phyloP scores from a whole-genome alignment of 768 basidiomycete genomes.

The Dioszegia aurantiaca region DNA sequence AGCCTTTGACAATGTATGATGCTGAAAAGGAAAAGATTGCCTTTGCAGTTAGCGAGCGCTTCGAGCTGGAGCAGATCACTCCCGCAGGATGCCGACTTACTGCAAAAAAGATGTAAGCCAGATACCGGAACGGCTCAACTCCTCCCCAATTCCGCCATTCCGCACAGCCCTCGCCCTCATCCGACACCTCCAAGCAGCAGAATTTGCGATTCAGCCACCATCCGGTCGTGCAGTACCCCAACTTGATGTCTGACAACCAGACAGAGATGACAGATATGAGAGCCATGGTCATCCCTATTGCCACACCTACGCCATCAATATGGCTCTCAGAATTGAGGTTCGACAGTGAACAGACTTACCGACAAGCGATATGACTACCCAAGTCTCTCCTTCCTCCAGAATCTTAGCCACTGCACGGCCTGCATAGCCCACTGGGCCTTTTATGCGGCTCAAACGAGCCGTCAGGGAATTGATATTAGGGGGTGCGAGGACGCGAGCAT shows the following conservation, averaged over 20 bases:
- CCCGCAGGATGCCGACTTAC: constrained; percentile 60
- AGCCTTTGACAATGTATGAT: constrained; percentile 78
- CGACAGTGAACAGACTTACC: constrained; percentile 57
- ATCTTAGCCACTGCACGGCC: constrained; percentile 64
- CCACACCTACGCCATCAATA: too few relatives aligned
- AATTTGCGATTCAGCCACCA: constrained; percentile 99
- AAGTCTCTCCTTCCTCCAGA: constrained; percentile 74
- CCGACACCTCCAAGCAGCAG: constrained; percentile 90
- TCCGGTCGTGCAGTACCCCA: constrained; percentile 90
- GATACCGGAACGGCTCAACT: constrained; percentile 64
- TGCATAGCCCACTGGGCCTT: constrained; percentile 52
- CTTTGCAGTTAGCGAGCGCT: constrained; percentile 55
- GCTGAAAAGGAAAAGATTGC: constrained; percentile 77
- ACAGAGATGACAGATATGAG: constrained; percentile 90
- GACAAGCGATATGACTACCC: constrained; percentile 85
- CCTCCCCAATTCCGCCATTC: constrained; percentile 89
- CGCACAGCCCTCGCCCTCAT: constrained; percentile 74
- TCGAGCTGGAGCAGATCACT: too few relatives aligned
- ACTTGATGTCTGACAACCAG: constrained; percentile 97
- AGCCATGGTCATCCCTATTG: constrained; percentile 91
- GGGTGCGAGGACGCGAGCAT: constrained; percentile 58
- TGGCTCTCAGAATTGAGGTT: too few relatives aligned
- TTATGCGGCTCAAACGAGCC: constrained; percentile 42
- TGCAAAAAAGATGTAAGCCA: constrained; percentile 82
- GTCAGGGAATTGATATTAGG: constrained; percentile 53